phyloP scores from a whole-genome alignment of 192 early-diverging fungal species.

The Backusella psychrophila region DNA sequence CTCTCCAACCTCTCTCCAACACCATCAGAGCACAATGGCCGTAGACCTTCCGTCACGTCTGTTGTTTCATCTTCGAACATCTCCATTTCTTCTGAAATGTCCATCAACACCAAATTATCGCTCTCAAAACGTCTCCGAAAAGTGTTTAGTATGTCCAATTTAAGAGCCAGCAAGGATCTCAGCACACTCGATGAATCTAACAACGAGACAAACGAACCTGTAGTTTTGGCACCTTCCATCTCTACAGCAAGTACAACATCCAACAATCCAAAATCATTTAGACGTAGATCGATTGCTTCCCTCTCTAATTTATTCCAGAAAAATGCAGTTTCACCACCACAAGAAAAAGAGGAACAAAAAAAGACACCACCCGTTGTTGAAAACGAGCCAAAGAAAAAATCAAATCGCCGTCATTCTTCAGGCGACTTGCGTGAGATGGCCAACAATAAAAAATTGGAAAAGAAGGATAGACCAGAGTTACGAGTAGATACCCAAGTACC shows the following conservation, averaged over 20 bases:
- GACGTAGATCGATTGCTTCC: slow-evolving; percentile 20
- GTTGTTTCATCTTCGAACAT: not conserved
- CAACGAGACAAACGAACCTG: not conserved
- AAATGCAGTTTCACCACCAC: not conserved
- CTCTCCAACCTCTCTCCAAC: not conserved
- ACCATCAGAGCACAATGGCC: not conserved
- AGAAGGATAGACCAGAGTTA: slow-evolving; percentile 9
- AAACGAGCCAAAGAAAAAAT: not conserved
- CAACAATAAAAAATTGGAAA: slow-evolving; percentile 4
- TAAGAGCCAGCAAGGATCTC: not conserved
- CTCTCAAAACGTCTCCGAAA: slow-evolving; percentile 27
- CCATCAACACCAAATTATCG: slow-evolving; percentile 25
- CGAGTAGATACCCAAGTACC: not conserved
- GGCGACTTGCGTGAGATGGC: slow-evolving; percentile 26
- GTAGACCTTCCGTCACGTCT: slow-evolving; percentile 12
- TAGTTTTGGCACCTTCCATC: not conserved
- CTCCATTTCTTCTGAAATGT: slow-evolving; percentile 26
- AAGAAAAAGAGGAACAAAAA: not conserved
- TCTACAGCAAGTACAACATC: not conserved
- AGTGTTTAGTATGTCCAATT: slow-evolving; percentile 34
- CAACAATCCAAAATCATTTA: not conserved
- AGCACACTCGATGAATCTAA: not conserved
- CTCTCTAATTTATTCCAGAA: slow-evolving; percentile 25
- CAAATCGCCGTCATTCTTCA: slow-evolving; percentile 26
- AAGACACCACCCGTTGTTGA: not conserved